A percentile compares a stretch with the other conserved stretches of the same genome.
These are phyloP conservation scores for Arthrobotrys entomopaga DNA, from an alignment of 2,329 filamentous ascomycete species.

Conservation along the genomic window DNA sequence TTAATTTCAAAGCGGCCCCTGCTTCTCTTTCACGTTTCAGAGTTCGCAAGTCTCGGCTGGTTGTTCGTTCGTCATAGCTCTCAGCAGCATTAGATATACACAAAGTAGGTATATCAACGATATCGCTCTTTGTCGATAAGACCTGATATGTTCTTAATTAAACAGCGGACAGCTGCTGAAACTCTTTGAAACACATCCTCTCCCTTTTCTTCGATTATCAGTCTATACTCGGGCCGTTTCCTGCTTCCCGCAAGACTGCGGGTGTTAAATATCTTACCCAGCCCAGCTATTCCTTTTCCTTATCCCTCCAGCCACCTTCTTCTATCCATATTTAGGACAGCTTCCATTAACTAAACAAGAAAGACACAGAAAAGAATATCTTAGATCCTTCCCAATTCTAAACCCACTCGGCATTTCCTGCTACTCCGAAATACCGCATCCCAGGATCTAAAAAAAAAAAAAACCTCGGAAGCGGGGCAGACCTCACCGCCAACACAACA, in stretches of 20 bases:
- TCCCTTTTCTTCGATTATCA: conserved; percentile 5
- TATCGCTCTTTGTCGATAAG: background rate
- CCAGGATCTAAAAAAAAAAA: background rate
- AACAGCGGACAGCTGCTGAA: background rate
- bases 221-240: conserved; percentile 3
- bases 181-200: conserved; percentile 27
- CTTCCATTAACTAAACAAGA: background rate
- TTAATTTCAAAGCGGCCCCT: conserved; percentile 2
- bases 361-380: background rate
- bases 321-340: background rate
- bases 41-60: conserved; percentile 3
- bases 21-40: conserved; percentile 39
- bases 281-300: conserved; percentile 1
- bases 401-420: background rate
- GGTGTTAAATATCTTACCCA: background rate
- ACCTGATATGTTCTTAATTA: background rate
- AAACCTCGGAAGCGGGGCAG: background rate
- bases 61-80: conserved; percentile 26
- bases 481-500: conserved; percentile 3
- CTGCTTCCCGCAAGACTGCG: conserved; percentile 3
- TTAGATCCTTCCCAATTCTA: conserved; percentile 1
- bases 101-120: conserved; percentile 9
- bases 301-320: background rate
- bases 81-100: background rate
- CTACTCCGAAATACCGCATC: background rate